Evolutionary conservation across 2,329 filamentous ascomycete genomes (phyloP), one percentile per base, ranked within the genome.

Genomic region (Fusarium musae): DNA sequence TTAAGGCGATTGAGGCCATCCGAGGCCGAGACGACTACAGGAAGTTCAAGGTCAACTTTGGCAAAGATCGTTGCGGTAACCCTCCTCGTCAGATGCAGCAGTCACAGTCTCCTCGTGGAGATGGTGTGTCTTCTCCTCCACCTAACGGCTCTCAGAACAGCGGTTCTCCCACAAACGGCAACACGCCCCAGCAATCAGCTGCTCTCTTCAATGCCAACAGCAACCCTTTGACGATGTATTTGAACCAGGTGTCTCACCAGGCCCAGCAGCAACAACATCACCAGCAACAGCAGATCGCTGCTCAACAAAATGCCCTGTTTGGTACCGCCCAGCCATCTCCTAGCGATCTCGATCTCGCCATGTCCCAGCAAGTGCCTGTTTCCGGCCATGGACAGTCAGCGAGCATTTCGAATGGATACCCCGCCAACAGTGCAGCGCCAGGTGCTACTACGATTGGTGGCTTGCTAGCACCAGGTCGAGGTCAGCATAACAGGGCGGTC

Each of bases 21-120:
- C 91, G 96, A 65, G 93, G 95, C 79, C 95, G 95, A 80, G 96
- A 98, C 47, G 96, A 99, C 80, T 99, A 99, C 88, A 94, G 92
- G 84, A 92, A 96, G 78, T 99, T 99, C 91, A 99, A 99, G 89
- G 96, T 99, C 82, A 99, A 99, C 86, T 99, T 99, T 81, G 96
- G 96, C 83, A 99, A 99, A 86, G 96, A 99, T 81, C 92, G 96
- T 63, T 99, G 96, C 79, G 96, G 96, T 75, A 99, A 99, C 84
- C 93, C 96, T 59, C 96, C 96, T 49, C 92, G 96, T 69, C 96
- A 98, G 85, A 89, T 93, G 75, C 90, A 92, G 81, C 85, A 92
- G 75, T 86, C 88, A 59, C 89, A 92, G 79, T 92, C 92, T 65
- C 93, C 94, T 59, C 90, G 85, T 76, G 89, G 85, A 68, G 92